Base-by-base conservation (phyloP, 768 basidiomycete species). In the Coprinellus micaceus region DNA sequence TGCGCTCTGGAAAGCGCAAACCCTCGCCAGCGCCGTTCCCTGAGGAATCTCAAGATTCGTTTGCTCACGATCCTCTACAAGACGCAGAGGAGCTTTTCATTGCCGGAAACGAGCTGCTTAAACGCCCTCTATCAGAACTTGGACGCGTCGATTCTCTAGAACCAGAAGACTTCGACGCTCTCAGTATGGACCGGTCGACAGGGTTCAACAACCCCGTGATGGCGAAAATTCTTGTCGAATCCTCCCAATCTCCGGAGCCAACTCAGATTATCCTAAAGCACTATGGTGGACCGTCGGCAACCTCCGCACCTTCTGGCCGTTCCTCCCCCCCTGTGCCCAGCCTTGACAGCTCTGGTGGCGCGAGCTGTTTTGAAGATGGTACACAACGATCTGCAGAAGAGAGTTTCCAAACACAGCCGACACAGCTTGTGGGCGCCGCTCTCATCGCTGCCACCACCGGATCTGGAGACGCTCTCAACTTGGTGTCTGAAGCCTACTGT, bases 71-170 rank as follows among this genome's bases (percentile, higher is more conserved):
- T 33, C 58, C 76, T n/a, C 74, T 78, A 1, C 74, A 76, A 36
- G 78, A 84, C 56, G 76, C 75, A 9, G 76, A 77, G 26, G 72
- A 76, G 52, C 68, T 66, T 25, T 80, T 76, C 59, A 59, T 85
- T 4, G 75, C 79, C 13, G 66, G 68, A 15, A 68, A 77, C 2
- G 80, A 77, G 58, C 73, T 77, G 50, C 85, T 88, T 51, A 66
- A 78, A 41, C 68, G 82, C 19, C 88, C 87, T 52, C 69, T 88
- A 45, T 80, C 81, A 28, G 79, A 85, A 60, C 73, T 86, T 17
- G 80, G 71, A 51, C 72, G 66, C 53, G 47, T 30, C 51, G 61
- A 26, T 48, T 57, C 37, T 36, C 58, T 67, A 60, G 26, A 61
- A 66, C 64, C 66, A 57, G 66, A 60, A 40, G 58, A 39, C 46